phyloP scores from a whole-genome alignment of 768 basidiomycete species.

The Leccinum obscurum region DNA sequence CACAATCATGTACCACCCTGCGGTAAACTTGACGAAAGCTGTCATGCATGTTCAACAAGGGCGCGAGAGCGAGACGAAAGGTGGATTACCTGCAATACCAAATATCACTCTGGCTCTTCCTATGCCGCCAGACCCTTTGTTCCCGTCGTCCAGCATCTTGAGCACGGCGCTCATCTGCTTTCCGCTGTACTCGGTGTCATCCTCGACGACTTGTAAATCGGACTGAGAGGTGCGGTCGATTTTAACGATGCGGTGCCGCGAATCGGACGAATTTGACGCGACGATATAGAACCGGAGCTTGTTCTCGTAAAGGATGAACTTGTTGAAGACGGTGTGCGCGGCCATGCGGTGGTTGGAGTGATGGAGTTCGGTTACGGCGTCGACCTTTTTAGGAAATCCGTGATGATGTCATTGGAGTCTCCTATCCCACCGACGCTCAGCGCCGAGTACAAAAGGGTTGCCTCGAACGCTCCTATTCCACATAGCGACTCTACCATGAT shows the following conservation, averaged over 20 bases:
- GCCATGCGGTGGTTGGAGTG: constrained; percentile 3
- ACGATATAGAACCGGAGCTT: constrained; percentile 88
- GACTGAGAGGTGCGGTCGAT: constrained; percentile 84
- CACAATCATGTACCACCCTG: constrained; percentile 94
- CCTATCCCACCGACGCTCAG: constrained; percentile 8
- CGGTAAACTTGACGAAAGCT: constrained; percentile 92
- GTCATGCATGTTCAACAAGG: background rate
- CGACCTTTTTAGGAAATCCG: constrained; percentile 9
- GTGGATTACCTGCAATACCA: constrained; percentile 69
- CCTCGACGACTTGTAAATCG: constrained; percentile 78
- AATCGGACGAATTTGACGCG: constrained; percentile 85
- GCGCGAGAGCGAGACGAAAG: background rate
- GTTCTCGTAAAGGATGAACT: constrained; percentile 94
- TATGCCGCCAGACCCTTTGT: constrained; percentile 83
- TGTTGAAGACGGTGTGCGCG: constrained; percentile 47
- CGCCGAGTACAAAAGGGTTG: constrained; percentile 7
- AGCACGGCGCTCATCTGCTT: constrained; percentile 89
- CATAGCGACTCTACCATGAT: constrained; percentile 11
- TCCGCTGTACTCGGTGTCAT: constrained; percentile 83
- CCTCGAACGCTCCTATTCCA: background rate
- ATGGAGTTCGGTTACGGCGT: background rate
- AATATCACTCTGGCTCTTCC: constrained; percentile 78
- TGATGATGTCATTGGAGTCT: constrained; percentile 28
- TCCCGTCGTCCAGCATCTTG: constrained; percentile 95
- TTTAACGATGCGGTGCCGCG: constrained; percentile 89